Evolutionary conservation across 345 rosid genomes (phyloP).

Genomic region (Turnera subulata): DNA sequence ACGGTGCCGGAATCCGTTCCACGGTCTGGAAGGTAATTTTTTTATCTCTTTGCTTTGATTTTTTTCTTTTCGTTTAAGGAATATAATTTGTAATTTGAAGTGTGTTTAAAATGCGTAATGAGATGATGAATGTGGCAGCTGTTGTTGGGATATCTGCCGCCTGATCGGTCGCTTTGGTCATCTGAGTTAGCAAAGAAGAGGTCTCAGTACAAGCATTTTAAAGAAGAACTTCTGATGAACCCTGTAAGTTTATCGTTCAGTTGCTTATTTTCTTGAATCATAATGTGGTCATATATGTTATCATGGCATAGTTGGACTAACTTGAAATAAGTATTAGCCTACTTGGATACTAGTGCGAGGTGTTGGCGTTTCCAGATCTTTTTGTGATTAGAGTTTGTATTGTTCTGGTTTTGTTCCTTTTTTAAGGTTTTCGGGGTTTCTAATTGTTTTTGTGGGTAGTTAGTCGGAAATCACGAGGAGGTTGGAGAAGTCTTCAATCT

Average conservation of each 20-base stretch:
- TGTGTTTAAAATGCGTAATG: neutral
- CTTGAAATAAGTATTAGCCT: neutral
- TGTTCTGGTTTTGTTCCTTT: neutral
- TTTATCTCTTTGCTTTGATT: neutral
- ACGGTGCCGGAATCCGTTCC: constrained; percentile 80
- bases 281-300: neutral
- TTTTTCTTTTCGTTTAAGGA: neutral
- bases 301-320: neutral
- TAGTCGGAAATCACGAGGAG: constrained; percentile 92
- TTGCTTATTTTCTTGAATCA: neutral
- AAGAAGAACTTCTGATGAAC: constrained; percentile 87
- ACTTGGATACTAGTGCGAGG: neutral
- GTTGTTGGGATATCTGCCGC: constrained; percentile 72
- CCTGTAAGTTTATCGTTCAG: constrained; percentile 54
- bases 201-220: constrained; percentile 82
- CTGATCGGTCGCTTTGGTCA: constrained; percentile 76
- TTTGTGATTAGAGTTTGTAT: neutral
- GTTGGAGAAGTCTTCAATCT: constrained; percentile 51
- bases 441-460: constrained; percentile 74
- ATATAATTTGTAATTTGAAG: neutral
- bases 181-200: constrained; percentile 83
- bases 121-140: constrained; percentile 46
- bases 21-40: constrained; percentile 77
- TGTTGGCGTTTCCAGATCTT: neutral
- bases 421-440: constrained; percentile 29